Evolutionary conservation across 1,139 yeast species (phyloP).

Genomic region (Arxiozyma bovina): DNA sequence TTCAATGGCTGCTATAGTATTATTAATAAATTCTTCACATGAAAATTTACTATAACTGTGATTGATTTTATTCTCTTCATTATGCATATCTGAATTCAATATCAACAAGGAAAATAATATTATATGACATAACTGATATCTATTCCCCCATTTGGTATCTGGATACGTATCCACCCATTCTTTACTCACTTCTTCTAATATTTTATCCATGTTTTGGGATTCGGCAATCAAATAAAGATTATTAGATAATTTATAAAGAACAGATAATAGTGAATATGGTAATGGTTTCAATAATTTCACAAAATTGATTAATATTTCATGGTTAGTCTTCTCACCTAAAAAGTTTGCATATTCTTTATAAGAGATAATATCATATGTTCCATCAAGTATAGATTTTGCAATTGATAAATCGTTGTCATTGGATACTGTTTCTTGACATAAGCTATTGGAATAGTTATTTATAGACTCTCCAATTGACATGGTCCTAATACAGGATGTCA

Average conservation of each 20-base stretch:
- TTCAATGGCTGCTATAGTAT: conserved; percentile 41
- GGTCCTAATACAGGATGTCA: too few relatives aligned
- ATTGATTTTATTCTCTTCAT: conserved; percentile 31
- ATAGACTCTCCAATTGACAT: too few relatives aligned
- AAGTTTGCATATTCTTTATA: conserved; percentile 32
- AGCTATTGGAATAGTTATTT: neutral
- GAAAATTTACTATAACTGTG: conserved; percentile 26
- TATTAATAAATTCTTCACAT: conserved; percentile 37
- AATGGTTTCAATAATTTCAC: conserved; percentile 26
- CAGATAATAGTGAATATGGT: conserved; percentile 38
- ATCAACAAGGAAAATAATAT: conserved; percentile 65
- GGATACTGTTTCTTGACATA: neutral
- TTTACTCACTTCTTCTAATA: conserved; percentile 59
- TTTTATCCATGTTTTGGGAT: conserved; percentile 71
- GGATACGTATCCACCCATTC: conserved; percentile 40
- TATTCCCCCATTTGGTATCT: conserved; percentile 34
- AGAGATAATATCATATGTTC: conserved; percentile 23
- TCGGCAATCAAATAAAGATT: conserved; percentile 71
- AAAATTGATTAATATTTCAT: conserved; percentile 24
- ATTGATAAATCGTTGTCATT: conserved; percentile 1
- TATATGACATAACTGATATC: conserved; percentile 60
- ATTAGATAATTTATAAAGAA: conserved; percentile 55
- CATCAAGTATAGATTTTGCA: conserved; percentile 30
- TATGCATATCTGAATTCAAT: conserved; percentile 62
- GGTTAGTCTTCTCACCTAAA: conserved; percentile 28